Base-by-base conservation (phyloP, 768 basidiomycete genomes). In the Lactarius tabidus region DNA sequence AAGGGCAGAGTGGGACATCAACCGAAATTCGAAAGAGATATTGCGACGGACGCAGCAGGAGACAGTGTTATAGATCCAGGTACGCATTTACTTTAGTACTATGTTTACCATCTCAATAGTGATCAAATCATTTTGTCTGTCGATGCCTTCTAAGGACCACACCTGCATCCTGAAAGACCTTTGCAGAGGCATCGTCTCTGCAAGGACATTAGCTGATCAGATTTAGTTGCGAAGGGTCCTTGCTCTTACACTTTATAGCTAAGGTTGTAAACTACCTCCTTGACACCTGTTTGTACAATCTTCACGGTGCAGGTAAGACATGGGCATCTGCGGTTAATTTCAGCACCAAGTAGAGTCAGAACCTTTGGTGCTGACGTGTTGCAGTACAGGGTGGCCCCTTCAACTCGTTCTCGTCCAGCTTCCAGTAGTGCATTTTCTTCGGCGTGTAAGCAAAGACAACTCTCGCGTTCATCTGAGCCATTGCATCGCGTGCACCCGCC, bases 351-450 rank as follows among this genome's bases (percentile, higher is more conserved):
- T 60, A 33, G 31, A 61, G 64, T 35, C 43, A 31, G 59, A 56
- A 35, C 48, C 63, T 3, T 36, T 38, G 6, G 36, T 53, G 75
- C 91, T 69, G 65, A 98, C 95, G 97, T 99, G 72, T 99, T 99
- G 82, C 97, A 99, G 74, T 98, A 99, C 17, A 99, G 74, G n/a
- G 92, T 90, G 2, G 91, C 85, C 57, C 87, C 85, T 58, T 79
- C 91, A n/a, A 96, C 84, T 55, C 97, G 80, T 65, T 98, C 97
- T 63, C 93, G 78, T 20, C 97, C 96, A 1, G 94, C 94, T 78
- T 98, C 96, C 2, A 98, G 77, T 17, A 98, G 79, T 0, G 96
- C 97, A 72, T 98, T 99, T 77, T 99, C 97, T 76, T 99, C 97
- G 0, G 97, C 97, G 74, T 99, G 97, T 12, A 99, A 78, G 72